Evolutionary conservation across 768 basidiomycete genomes (phyloP).

Genomic region (Pisolithus orientalis): DNA sequence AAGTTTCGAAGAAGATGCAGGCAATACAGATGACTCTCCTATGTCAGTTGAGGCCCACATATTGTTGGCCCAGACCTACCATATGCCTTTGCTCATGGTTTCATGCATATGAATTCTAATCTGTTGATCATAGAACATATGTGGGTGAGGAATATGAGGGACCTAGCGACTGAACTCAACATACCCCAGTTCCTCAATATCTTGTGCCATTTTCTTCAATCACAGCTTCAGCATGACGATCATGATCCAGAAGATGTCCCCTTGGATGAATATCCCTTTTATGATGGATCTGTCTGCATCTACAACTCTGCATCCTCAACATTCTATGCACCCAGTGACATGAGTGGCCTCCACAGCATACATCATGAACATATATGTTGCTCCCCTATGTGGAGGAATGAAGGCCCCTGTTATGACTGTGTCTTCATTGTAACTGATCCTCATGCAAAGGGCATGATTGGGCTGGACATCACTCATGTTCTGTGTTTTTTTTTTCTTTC

Average conservation of each 20-base stretch:
- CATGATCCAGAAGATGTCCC: neutral
- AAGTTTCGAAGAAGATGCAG: neutral
- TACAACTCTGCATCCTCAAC: slow-evolving; percentile 16
- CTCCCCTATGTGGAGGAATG: too few species aligned
- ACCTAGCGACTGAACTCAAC: neutral
- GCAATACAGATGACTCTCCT: neutral
- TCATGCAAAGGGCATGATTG: too few species aligned
- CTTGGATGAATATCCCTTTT: neutral
- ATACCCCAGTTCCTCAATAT: neutral
- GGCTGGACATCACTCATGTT: too few species aligned
- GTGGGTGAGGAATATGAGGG: neutral
- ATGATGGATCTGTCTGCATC: neutral
- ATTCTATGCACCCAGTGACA: slow-evolving; percentile 15
- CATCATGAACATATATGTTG: slow-evolving; percentile 15
- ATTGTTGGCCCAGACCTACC: neutral
- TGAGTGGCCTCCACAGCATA: slow-evolving; percentile 15
- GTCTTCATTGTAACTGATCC: too few species aligned
- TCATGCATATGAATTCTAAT: neutral
- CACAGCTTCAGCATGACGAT: slow-evolving; percentile 2
- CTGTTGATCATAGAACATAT: neutral
- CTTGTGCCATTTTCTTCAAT: slow-evolving; percentile 2
- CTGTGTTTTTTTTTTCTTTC: slow-evolving; percentile 3
- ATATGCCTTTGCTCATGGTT: neutral
- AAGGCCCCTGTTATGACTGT: too few species aligned
- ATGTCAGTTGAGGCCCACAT: neutral